Evolutionary conservation across 2,329 filamentous ascomycete species (phyloP), one percentile per base, ranked within the genome.

Genomic region (Tolypocladium sp.): DNA sequence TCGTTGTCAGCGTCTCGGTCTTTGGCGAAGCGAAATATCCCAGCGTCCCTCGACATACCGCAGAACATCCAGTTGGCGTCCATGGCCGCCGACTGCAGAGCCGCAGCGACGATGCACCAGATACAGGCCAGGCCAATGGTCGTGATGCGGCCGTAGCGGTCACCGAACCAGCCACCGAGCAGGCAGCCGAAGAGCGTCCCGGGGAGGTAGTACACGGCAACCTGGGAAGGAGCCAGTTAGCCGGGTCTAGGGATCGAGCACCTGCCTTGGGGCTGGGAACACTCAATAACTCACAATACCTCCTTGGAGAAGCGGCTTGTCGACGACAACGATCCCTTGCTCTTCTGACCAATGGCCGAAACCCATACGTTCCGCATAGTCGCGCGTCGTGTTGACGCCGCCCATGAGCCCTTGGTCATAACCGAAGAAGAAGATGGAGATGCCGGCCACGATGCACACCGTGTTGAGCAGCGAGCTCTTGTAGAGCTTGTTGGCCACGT

Each of bases 1-100:
- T 12, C 27, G 4, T 33, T n/a, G 46, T 51, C 27, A 51, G 46
- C 46, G 15, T 33, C 46, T 30, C 8, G 27, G 30, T 10, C 7
- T n/a, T n/a, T n/a, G n/a, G n/a, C n/a, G 8, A 33, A 12, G 27
- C n/a, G 8, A n/a, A n/a, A 13, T 9, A 8, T 22, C 46, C 5
- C 33, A 5, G 6, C 12, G 9, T 3, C 37, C 2, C 9, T n/a
- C 1, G 12, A 68, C 80, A 68, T 71, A 82, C 79, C 79, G 66
- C 82, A 86, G 61, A 88, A 86, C 86, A 90, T 90, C 87, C 86
- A 89, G 35, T 80, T 74, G 51, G 82, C 76, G 63, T 88, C 89
- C 72, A 83, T 79, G 0, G 88, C 85, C 1, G 84, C 84, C 62
- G 81, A 82, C 69, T 91, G 88, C 62, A 91, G 70, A 20, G 75